Evolutionary conservation across 2,329 filamentous ascomycete genomes (phyloP), one percentile per base, ranked within the genome.

Genomic region (Aspergillus latus): DNA sequence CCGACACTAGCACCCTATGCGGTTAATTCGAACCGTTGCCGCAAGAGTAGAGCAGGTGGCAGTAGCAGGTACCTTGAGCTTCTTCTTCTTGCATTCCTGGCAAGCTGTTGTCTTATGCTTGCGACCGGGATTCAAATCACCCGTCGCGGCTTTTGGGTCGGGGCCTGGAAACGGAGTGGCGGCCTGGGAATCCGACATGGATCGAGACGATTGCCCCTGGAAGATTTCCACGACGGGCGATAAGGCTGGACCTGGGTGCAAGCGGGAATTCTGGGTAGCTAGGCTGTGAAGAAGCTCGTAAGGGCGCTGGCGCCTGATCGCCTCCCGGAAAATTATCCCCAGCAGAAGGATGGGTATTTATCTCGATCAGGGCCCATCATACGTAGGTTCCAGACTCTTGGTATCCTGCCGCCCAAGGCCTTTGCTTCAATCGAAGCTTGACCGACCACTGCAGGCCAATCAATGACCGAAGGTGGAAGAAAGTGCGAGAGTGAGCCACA

Each of bases 31-130:
- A 30, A 26, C 29, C 13, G 32, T 11, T 5, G 4, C 5, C 32
- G 5, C 13, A 21, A 29, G n/a, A 40, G 2, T 10, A 37, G 36
- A 36, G 10, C 21, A 21, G 21, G 34, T 15, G 11, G 28, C 5
- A 15, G 39, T 28, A n/a, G 39, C 10, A 28, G 47, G 13, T 34
- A 66, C 64, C 54, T 66, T 66, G 16, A 66, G 57, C 46, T 66
- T 66, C 56, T 64, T 66, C 9, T 59, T 49, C 39, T 66, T 66
- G 46, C 64, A 66, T 15, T 59, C 58, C 40, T 54, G 44, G 49
- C 64, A 66, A 34, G 64, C 64, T n/a, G 62, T 66, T 4, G 64
- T 64, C 46, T 66, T 66, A 56, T 66, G 61, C 34, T 62, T 66
- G 9, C 64, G 59, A 2, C 48, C 54, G 11, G 57, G 55, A 10